These are phyloP conservation scores for Akebia trifoliata DNA, from an alignment of 164 flowering plant genomes.

Conservation along the genomic window DNA sequence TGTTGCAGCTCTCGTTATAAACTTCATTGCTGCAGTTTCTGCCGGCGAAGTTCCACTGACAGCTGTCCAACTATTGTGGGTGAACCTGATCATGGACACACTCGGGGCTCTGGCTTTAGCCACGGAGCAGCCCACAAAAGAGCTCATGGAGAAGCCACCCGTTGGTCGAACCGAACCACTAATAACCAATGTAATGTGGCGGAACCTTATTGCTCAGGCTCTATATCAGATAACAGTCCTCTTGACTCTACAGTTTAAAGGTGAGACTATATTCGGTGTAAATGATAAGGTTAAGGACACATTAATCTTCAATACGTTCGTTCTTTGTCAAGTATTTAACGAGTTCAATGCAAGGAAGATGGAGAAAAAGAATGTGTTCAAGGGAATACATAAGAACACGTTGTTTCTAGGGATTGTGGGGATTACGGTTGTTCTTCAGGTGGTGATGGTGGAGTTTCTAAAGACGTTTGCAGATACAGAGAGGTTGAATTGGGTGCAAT, in stretches of 20 bases:
- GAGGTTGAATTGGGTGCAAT: constrained; percentile 39
- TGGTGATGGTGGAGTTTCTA: constrained; percentile 66
- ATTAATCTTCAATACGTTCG: constrained; percentile 66
- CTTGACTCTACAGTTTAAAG: constrained; percentile 50
- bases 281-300: constrained; percentile 42
- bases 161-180: constrained; percentile 62
- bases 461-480: constrained; percentile 57
- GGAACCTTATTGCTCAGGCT: constrained; percentile 62
- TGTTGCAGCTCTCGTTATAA: constrained; percentile 69
- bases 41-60: constrained; percentile 75
- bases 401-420: constrained; percentile 58
- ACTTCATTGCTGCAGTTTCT: constrained; percentile 63
- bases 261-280: constrained; percentile 41
- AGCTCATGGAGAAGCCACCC: constrained; percentile 52
- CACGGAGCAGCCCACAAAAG: constrained; percentile 63
- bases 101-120: constrained; percentile 77
- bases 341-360: constrained; percentile 64
- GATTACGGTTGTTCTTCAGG: constrained; percentile 50
- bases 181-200: constrained; percentile 77
- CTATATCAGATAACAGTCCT: constrained; percentile 59
- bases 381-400: constrained; percentile 43
- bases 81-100: constrained; percentile 78
- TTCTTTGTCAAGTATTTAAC: constrained; percentile 68
- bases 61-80: constrained; percentile 74
- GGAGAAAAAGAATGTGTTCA: constrained; percentile 61